Percentiles rank a stretch among this genome's conserved stretches.
Conservation (phyloP, 2,329 filamentous ascomycete species). For the Rutstroemia sydowiana region DNA sequence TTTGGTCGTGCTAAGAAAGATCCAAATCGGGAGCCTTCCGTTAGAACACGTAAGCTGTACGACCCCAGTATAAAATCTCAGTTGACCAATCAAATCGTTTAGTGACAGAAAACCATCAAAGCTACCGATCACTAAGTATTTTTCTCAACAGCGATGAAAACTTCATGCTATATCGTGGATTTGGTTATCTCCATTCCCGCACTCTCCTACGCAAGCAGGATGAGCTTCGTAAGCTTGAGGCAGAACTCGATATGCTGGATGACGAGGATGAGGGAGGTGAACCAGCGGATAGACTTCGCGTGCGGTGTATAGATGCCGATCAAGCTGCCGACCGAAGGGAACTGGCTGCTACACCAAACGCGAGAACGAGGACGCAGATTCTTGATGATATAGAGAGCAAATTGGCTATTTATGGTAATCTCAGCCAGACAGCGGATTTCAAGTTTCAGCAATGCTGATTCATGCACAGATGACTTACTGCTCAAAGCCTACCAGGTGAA, state of each 20-base stretch:
- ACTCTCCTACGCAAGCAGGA: conserved; percentile 27
- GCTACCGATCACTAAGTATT: conserved; percentile 34
- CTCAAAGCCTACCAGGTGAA: conserved; percentile 15
- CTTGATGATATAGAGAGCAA: conserved; percentile 14
- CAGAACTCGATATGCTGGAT: conserved; percentile 16
- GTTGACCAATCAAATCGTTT: neutral
- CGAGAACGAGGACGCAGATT: conserved; percentile 7
- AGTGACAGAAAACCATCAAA: conserved; percentile 20
- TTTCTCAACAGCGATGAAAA: conserved; percentile 36
- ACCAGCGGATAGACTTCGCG: neutral
- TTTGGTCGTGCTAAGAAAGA: too few relatives aligned
- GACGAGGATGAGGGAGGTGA: neutral
- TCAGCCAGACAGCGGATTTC: neutral
- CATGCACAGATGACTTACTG: neutral
- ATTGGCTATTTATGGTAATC: conserved; percentile 10
- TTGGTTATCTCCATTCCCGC: conserved; percentile 35
- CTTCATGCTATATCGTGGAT: conserved; percentile 36
- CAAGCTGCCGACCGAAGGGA: neutral
- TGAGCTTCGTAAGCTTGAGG: conserved; percentile 17
- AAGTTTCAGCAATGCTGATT: neutral
- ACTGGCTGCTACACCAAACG: neutral
- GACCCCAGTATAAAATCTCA: too few relatives aligned
- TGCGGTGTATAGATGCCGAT: conserved; percentile 9
- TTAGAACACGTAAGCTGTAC: conserved; percentile 1
- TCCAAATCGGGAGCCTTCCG: neutral